Evolutionary conservation across 2,329 filamentous ascomycete genomes (phyloP), one percentile per base, ranked within the genome.

Genomic region (Scytalidium sp.): DNA sequence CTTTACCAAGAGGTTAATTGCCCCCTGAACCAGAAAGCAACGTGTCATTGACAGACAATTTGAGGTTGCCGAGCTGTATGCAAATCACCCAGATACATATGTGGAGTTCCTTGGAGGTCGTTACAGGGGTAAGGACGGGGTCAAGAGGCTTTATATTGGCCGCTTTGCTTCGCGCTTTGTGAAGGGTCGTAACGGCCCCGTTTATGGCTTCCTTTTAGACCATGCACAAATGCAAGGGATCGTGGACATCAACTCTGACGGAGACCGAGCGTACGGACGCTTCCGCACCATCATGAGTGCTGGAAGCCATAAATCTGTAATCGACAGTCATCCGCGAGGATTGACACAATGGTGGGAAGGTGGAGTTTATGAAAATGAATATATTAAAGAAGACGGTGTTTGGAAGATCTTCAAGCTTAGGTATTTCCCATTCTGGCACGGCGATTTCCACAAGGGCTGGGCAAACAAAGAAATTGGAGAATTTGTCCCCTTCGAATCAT

Each of bases 381-480:
- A 80, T 61, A 73, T 80, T 64, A 79, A 79, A 63, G 76, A 80
- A 56, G 62, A 74, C 51, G 76, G 75, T 3, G 65, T 71, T 4
- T 81, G 78, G 78, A 78, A 77, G 63, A 70, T 80, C 20, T 75
- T 76, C 62, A 68, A 74, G 27, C 71, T 79, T 53, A 72, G 75
- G 40, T 80, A 80, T 61, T 80, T 80, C 57, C 76, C 78, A 1
- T 80, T 81, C 63, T 81, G 78, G 78, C 78, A 81, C 61, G 73
- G 70, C 53, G 71, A 75, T 22, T 74, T 76, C 50, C 75, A 77
- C 61, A 71, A 70, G 39, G 78, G 78, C 27, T 81, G 78, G 78
- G 67, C 70, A 2, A 68, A 77, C 58, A 80, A 77, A 36, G 74
- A 74, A 60, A 69, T 73, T 44, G 55, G 53, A 45, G 77, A 79